These are phyloP conservation scores for Cyclotella cryptica DNA, from an alignment of 108 stramenopile species.

Conservation along the genomic window DNA sequence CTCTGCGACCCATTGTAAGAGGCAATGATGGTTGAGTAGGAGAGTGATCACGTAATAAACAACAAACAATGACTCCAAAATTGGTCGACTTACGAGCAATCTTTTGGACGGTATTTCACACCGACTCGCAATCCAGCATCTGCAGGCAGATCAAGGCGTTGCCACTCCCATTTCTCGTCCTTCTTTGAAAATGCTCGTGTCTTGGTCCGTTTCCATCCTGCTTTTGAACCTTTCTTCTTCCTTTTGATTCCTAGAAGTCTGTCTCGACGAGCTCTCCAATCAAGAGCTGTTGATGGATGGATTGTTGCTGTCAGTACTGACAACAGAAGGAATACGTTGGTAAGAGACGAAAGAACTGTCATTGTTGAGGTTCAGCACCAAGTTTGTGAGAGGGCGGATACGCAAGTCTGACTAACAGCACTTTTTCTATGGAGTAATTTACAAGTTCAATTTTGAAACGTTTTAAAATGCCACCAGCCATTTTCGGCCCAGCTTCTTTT, in stretches of 20 bases:
- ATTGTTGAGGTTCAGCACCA: background rate
- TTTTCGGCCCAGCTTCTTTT: too few species aligned
- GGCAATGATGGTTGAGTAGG: background rate
- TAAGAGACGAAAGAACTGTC: background rate
- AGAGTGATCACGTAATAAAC: too few species aligned
- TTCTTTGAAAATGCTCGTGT: slow-evolving; percentile 4
- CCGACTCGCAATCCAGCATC: slow-evolving; percentile 25
- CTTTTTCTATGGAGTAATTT: too few species aligned
- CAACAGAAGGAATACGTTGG: background rate
- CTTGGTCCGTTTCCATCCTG: slow-evolving; percentile 29
- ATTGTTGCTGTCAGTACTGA: background rate
- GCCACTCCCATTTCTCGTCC: slow-evolving; percentile 20
- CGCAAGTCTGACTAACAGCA: too few species aligned
- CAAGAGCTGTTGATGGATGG: background rate
- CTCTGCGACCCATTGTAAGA: background rate
- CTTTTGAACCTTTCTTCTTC: slow-evolving; percentile 30
- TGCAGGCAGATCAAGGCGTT: slow-evolving; percentile 24
- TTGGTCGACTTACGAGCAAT: slow-evolving; percentile 14
- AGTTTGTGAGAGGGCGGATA: too few species aligned
- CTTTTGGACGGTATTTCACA: slow-evolving; percentile 29
- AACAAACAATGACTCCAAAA: too few species aligned
- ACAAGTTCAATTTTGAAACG: too few species aligned
- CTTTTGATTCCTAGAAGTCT: background rate
- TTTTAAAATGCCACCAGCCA: too few species aligned
- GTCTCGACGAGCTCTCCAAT: slow-evolving; percentile 19